Conservation (phyloP, 2,329 filamentous ascomycete species). For the Stachybotrys chlorohalonatus region DNA sequence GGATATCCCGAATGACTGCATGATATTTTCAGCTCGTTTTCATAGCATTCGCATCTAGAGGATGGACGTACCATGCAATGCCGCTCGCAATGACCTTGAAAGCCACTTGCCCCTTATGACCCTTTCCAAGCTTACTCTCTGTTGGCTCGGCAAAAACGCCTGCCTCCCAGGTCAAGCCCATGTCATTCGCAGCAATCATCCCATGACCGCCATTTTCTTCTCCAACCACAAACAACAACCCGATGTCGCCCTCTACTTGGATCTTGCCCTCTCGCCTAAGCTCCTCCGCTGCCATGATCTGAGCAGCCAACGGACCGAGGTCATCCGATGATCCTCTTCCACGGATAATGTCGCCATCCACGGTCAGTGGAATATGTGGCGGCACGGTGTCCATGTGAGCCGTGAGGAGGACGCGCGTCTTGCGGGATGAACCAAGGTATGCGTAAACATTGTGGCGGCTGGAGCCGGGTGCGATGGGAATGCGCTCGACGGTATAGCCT, state of each 20-base stretch:
- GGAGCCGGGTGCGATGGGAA: conserved; percentile 21
- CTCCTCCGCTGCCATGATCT: conserved; percentile 11
- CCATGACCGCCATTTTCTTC: conserved; percentile 14
- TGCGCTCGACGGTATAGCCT: conserved; percentile 24
- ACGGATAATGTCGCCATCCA: conserved; percentile 31
- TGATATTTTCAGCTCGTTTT: neutral
- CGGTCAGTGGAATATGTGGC: conserved; percentile 56
- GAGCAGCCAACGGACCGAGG: conserved; percentile 54
- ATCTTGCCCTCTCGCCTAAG: conserved; percentile 7
- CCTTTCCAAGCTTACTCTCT: conserved; percentile 13
- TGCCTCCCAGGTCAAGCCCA: conserved; percentile 11
- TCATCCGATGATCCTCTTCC: conserved; percentile 63
- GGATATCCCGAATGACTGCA: conserved; percentile 78
- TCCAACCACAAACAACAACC: conserved; percentile 13
- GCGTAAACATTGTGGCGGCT: conserved; percentile 28
- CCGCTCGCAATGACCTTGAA: conserved; percentile 53
- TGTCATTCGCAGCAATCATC: conserved; percentile 11
- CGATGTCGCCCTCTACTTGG: conserved; percentile 8
- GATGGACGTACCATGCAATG: conserved; percentile 23
- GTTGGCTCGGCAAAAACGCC: conserved; percentile 17
- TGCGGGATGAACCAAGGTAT: conserved; percentile 20
- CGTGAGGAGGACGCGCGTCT: conserved; percentile 19
- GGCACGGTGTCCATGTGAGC: conserved; percentile 54
- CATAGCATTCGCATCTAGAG: neutral
- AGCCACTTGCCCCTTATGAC: conserved; percentile 13